A percentile compares a stretch with the other conserved stretches of the same genome.
These are phyloP conservation scores for Papiliotrema terrestris DNA, from an alignment of 1,284 basidiomycete genomes.

Conservation along the genomic window DNA sequence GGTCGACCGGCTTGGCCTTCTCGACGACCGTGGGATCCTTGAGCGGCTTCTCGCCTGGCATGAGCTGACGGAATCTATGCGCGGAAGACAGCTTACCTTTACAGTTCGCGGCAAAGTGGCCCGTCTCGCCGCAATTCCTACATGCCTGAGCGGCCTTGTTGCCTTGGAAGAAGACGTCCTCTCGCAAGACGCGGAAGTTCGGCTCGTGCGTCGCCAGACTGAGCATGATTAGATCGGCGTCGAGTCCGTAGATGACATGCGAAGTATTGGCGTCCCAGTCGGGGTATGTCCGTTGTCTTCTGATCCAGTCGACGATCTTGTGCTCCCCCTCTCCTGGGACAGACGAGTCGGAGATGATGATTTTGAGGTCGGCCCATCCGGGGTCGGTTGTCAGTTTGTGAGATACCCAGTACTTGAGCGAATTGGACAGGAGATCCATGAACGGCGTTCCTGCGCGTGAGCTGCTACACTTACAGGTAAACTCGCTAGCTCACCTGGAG, in stretches of 20 bases:
- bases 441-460: conserved; percentile 73
- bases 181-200: conserved; percentile 92
- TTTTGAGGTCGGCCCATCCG: conserved; percentile 90
- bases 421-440: conserved; percentile 87
- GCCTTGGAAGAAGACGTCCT: conserved; percentile 92
- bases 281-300: conserved; percentile 79
- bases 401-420: conserved; percentile 93
- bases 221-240: conserved; percentile 99
- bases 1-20: conserved; percentile 63
- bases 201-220: conserved; percentile 97
- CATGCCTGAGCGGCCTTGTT: conserved; percentile 64
- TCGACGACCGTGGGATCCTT: conserved; percentile 58
- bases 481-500: conserved; percentile 57
- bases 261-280: conserved; percentile 91
- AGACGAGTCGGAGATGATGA: conserved; percentile 94
- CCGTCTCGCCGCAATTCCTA: conserved; percentile 87
- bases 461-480: background rate
- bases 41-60: conserved; percentile 47
- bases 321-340: conserved; percentile 99
- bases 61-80: background rate
- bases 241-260: conserved; percentile 97
- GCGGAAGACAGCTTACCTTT: conserved; percentile 56
- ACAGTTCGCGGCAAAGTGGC: conserved; percentile 93
- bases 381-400: conserved; percentile 92
- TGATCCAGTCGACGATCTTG: conserved; percentile 99